Conservation (phyloP, 164 flowering plant species). For the Tetracentron sinense region DNA sequence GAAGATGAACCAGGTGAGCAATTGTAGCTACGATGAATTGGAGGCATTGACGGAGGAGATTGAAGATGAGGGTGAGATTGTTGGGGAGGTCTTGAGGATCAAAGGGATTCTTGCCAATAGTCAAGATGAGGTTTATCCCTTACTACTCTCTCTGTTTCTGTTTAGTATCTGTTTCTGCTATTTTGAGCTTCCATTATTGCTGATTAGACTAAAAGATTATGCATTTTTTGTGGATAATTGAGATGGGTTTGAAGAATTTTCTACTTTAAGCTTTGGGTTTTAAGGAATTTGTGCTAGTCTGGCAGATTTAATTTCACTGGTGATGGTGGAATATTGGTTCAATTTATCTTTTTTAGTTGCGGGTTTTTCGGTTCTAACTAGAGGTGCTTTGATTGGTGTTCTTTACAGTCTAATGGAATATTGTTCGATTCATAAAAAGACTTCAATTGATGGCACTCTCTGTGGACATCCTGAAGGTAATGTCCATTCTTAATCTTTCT, state of each 20-base stretch:
- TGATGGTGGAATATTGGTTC: too few relatives aligned
- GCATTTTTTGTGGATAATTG: neutral
- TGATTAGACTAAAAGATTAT: neutral
- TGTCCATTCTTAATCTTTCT: too few relatives aligned
- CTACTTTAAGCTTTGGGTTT: neutral
- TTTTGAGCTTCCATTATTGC: neutral
- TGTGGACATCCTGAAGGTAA: too few relatives aligned
- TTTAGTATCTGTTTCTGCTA: neutral
- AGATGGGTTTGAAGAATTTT: neutral
- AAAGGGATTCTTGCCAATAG: conserved; percentile 41
- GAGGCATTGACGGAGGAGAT: conserved; percentile 70
- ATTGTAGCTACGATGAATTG: conserved; percentile 48
- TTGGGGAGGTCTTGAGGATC: conserved; percentile 60
- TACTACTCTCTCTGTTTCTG: neutral
- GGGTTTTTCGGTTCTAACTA: too few relatives aligned
- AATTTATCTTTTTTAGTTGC: too few relatives aligned
- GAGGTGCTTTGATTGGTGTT: too few relatives aligned
- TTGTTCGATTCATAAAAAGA: too few relatives aligned
- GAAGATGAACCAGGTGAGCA: conserved; percentile 26
- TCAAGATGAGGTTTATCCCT: conserved; percentile 43
- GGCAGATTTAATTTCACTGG: neutral
- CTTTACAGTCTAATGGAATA: too few relatives aligned
- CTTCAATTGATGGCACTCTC: too few relatives aligned
- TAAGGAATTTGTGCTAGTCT: neutral
- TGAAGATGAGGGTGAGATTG: conserved; percentile 41